Conservation (phyloP, 2,329 filamentous ascomycete species). For the Phialophora chinensis region DNA sequence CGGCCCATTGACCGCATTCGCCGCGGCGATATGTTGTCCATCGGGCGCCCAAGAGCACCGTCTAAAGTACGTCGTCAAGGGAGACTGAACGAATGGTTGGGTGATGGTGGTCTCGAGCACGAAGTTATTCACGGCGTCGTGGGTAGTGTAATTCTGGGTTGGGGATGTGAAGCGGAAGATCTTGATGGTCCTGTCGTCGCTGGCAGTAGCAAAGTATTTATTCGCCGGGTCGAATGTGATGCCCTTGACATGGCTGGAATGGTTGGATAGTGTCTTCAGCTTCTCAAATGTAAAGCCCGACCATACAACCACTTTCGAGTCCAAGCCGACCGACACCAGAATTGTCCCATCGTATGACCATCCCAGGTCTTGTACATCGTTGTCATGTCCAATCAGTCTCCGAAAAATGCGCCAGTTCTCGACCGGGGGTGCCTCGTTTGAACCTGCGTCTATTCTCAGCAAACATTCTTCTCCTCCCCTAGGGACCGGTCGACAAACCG, state of each 20-base stretch:
- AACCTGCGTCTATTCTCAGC: conserved; percentile 56
- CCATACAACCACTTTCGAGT: conserved; percentile 98
- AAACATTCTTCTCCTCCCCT: conserved; percentile 11
- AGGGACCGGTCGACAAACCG: conserved; percentile 59
- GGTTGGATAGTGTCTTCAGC: conserved; percentile 87
- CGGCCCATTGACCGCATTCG: conserved; percentile 95
- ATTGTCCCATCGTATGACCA: conserved; percentile 98
- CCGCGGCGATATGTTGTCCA: conserved; percentile 93
- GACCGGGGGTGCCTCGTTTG: conserved; percentile 87
- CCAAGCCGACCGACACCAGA: conserved; percentile 90
- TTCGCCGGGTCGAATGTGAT: conserved; percentile 98
- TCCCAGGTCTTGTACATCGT: conserved; percentile 95
- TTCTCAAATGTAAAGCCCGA: conserved; percentile 98
- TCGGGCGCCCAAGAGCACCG: conserved; percentile 98
- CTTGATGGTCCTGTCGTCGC: conserved; percentile 95
- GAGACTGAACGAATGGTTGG: conserved; percentile 85
- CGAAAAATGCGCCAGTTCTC: conserved; percentile 98
- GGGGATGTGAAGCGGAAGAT: conserved; percentile 95
- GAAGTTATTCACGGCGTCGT: conserved; percentile 97
- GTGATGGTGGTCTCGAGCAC: conserved; percentile 90
- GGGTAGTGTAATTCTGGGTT: conserved; percentile 85
- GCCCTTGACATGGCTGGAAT: conserved; percentile 97
- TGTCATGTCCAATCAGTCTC: conserved; percentile 93
- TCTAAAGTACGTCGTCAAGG: conserved; percentile 94
- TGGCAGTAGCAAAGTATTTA: conserved; percentile 98